Evolutionary conservation across 2,329 filamentous ascomycete species (phyloP), one percentile per base, ranked within the genome.

Genomic region (Cladosporium sp.): DNA sequence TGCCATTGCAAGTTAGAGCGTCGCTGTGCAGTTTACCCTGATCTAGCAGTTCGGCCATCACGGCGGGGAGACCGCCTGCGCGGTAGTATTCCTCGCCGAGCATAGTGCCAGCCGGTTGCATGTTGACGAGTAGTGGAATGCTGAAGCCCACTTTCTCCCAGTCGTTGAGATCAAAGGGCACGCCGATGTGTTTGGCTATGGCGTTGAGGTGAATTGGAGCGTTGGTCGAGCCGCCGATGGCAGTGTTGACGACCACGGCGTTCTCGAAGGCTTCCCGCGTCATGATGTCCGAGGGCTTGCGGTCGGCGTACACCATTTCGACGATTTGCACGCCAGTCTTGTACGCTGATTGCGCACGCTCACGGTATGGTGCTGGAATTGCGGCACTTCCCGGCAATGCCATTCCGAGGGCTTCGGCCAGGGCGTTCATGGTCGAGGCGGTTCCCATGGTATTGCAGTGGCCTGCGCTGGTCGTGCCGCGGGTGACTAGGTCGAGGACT

Each of bases 221-320:
- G 68, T 87, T 87, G 4, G 84, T 86, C 68, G 82, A 85, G 15
- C 85, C 85, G 30, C 85, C 85, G 63, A 86, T 85, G 24, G 84
- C 84, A 1, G 83, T 84, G 67, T 85, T 86, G 51, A 79, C 80
- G 6, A 82, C 81, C 32, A 87, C 84, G 7, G 83, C 84, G 67
- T 86, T 87, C 74, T 86, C 84, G 65, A 87, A 86, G 0, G 85
- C 83, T 65, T 82, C 74, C 3, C 83, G 78, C 0, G 84, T 86
- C 80, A 86, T 80, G 70, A 86, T 83, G 66, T 86, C 84, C 68
- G 80, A 83, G 2, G 84, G 84, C 67, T 74, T 75, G 2, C 72
- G 66, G 41, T 74, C 74, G 1, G 65, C 65, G 44, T 70, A 68
- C 24, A 75, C 72, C 73, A 74, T 74, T 54, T 75, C 73, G 12